phyloP scores from a whole-genome alignment of 1,139 yeast genomes.

The Yamadazyma taylorii region DNA sequence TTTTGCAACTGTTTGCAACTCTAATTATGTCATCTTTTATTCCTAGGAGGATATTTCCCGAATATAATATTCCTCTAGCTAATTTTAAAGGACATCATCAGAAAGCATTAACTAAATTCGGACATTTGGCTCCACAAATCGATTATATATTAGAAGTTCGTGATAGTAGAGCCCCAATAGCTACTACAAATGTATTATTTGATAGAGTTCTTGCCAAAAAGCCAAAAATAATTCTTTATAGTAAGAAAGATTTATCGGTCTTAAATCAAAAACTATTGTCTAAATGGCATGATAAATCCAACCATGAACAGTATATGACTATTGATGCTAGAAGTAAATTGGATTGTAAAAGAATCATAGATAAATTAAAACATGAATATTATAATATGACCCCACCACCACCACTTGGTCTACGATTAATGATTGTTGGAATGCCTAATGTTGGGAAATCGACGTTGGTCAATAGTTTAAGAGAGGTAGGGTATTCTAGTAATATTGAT shows the following conservation, averaged over 20 bases:
- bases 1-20: neutral
- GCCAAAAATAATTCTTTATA: conserved; percentile 61
- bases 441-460: conserved; percentile 96
- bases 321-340: conserved; percentile 56
- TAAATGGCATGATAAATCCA: conserved; percentile 52
- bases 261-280: conserved; percentile 34
- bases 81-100: conserved; percentile 93
- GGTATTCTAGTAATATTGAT: conserved; percentile 23
- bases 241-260: conserved; percentile 59
- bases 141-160: conserved; percentile 82
- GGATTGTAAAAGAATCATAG: conserved; percentile 55
- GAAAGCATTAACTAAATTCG: conserved; percentile 70
- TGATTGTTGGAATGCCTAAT: conserved; percentile 94
- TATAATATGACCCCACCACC: conserved; percentile 59
- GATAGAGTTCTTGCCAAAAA: conserved; percentile 64
- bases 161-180: conserved; percentile 86
- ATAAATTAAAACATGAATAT: conserved; percentile 46
- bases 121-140: conserved; percentile 73
- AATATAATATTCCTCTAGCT: conserved; percentile 65
- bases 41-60: conserved; percentile 58
- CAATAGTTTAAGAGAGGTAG: conserved; percentile 66
- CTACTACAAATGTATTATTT: conserved; percentile 79
- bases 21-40: conserved; percentile 35
- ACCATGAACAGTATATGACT: conserved; percentile 57
- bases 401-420: conserved; percentile 74